phyloP scores from a whole-genome alignment of 768 basidiomycete species.

The Macrolepiota fuliginosa region DNA sequence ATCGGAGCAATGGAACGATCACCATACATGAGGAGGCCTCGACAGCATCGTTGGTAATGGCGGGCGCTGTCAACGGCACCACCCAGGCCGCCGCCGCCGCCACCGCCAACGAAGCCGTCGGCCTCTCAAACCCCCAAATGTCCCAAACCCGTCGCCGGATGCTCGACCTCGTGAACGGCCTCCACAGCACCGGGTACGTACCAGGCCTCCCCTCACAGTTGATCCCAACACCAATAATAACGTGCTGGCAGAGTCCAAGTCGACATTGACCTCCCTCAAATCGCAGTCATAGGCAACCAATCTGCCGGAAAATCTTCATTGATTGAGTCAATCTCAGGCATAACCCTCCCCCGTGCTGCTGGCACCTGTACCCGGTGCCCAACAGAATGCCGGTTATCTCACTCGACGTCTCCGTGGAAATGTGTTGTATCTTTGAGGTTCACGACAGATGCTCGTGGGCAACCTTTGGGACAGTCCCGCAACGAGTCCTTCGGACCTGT shows the following conservation, averaged over 20 bases:
- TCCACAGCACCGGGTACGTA: constrained; percentile 59
- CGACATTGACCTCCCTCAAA: constrained; percentile 71
- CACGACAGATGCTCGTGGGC: constrained; percentile 35
- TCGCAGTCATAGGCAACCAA: constrained; percentile 71
- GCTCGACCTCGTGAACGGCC: constrained; percentile 57
- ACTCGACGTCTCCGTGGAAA: constrained; percentile 40
- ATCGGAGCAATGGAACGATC: background rate
- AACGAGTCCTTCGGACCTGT: constrained; percentile 42
- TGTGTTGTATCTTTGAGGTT: constrained; percentile 50
- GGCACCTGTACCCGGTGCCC: constrained; percentile 76
- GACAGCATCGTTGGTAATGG: background rate
- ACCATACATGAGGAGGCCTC: background rate
- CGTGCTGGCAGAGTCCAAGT: constrained; percentile 51
- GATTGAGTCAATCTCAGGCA: constrained; percentile 74
- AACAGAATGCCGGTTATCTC: constrained; percentile 52
- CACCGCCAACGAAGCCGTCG: constrained; percentile 28
- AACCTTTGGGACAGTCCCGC: constrained; percentile 35
- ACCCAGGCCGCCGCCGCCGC: background rate
- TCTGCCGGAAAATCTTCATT: constrained; percentile 77
- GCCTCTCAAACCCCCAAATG: constrained; percentile 48
- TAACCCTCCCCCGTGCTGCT: constrained; percentile 65
- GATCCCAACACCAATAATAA: background rate
- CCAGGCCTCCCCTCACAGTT: background rate
- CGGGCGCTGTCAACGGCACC: background rate
- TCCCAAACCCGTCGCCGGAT: constrained; percentile 42